These are phyloP conservation scores for Saccharum spontaneum DNA, from an alignment of 176 grass and related monocot species.

Conservation along the genomic window DNA sequence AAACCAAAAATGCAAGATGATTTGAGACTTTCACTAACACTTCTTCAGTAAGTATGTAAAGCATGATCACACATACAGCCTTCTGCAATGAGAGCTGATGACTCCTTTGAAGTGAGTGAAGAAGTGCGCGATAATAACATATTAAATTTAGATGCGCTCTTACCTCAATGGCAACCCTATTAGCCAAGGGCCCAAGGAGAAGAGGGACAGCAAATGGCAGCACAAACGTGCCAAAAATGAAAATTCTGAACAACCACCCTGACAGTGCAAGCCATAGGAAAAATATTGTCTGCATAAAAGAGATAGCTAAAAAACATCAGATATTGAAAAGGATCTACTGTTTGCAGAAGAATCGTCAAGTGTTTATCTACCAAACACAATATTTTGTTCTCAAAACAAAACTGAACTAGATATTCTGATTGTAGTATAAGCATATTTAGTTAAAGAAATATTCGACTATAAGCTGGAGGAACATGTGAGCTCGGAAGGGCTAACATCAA, in stretches of 20 bases:
- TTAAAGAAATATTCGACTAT: neutral
- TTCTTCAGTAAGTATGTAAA: neutral
- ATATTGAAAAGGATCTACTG: neutral
- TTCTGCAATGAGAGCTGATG: neutral
- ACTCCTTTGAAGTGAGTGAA: neutral
- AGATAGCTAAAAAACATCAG: neutral
- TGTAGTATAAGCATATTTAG: neutral
- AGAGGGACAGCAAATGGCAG: conserved; percentile 82
- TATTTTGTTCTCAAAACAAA: conserved; percentile 1
- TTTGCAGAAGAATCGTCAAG: neutral
- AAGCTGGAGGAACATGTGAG: neutral
- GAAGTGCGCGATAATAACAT: neutral
- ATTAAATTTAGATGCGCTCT: neutral
- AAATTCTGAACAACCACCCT: conserved; percentile 94
- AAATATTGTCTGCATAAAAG: conserved; percentile 69
- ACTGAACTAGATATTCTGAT: neutral
- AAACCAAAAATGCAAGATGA: neutral
- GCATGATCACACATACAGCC: neutral
- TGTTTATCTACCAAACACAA: neutral
- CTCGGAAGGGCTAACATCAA: neutral
- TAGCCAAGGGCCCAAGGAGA: conserved; percentile 86
- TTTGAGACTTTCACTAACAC: neutral
- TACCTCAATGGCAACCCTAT: conserved; percentile 52
- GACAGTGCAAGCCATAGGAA: conserved; percentile 85
- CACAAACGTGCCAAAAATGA: conserved; percentile 76